Evolutionary conservation across 2,329 filamentous ascomycete genomes (phyloP).

Genomic region (Aspergillus puulaauensis): DNA sequence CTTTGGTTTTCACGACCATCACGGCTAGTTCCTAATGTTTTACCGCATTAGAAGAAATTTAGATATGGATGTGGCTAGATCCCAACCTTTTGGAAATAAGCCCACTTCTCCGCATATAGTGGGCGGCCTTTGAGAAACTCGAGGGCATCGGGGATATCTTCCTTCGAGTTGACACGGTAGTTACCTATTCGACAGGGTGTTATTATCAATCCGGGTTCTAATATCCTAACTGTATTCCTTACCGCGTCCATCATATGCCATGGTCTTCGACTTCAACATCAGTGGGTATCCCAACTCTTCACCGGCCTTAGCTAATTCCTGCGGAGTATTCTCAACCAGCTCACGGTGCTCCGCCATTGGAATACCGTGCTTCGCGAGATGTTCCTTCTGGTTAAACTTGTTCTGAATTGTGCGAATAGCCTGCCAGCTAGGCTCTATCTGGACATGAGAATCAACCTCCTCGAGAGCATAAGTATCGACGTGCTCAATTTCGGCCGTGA

Average conservation of each 20-base stretch:
- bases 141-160: conserved; percentile 65
- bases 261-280: conserved; percentile 89
- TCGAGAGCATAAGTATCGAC: conserved; percentile 87
- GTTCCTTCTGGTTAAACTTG: conserved; percentile 86
- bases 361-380: conserved; percentile 67
- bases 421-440: conserved; percentile 78
- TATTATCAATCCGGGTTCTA: background rate
- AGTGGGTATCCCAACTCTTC: conserved; percentile 73
- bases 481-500: conserved; percentile 95
- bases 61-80: background rate
- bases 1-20: conserved; percentile 89
- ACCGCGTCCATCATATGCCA: conserved; percentile 87
- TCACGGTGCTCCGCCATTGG: conserved; percentile 71
- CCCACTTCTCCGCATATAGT: conserved; percentile 88
- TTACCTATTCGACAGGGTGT: conserved; percentile 53
- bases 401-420: conserved; percentile 89
- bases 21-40: conserved; percentile 70
- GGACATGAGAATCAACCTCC: conserved; percentile 68
- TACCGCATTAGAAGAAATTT: conserved; percentile 11
- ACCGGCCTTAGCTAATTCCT: conserved; percentile 64
- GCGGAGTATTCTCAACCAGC: conserved; percentile 58
- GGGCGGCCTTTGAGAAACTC: conserved; percentile 66
- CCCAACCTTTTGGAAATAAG: conserved; percentile 67
- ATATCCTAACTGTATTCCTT: conserved; percentile 36
- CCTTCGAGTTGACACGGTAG: conserved; percentile 60